Base-by-base conservation (phyloP, 768 basidiomycete species). In the Clitopilus hobsonii region DNA sequence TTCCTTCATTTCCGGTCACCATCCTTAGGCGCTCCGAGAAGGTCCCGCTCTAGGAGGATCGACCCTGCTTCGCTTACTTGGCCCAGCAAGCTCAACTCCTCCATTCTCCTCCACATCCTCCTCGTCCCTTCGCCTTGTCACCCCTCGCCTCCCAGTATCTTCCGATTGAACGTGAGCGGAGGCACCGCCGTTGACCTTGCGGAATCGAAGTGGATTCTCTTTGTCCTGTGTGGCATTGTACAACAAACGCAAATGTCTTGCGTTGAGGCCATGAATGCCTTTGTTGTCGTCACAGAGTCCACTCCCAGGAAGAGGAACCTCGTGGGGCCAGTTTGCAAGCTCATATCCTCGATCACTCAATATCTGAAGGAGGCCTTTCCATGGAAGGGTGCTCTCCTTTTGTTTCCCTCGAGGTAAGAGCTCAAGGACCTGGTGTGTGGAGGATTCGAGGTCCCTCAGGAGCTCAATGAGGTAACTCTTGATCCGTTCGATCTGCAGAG, bases 201-300 rank as follows among this genome's bases (percentile, higher is more conserved):
- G 32, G 32, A 36, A 36, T 36, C 32, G 32, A 36, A 36, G 32
- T 36, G 32, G 32, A 3, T 11, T 11, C 10, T 36, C 32, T 3
- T 36, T 11, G 32, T 11, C 2, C 10, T 36, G 32, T 11, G 32
- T 36, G n/a, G 32, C 32, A 36, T 36, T n/a, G 32, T 36, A 36
- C 32, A 36, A 36, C 13, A 36, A n/a, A n/a, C 32, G 32, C 13
- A 36, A n/a, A 36, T 36, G 32, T 11, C 10, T 36, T 11, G 32
- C 32, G 51, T 36, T 22, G 13, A 52, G 51, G 16, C 51, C 51
- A n/a, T 52, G 22, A 4, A 52, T 11, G 5, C 51, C 51, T 20
- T 52, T 52, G 51, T 52, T 52, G n/a, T 52, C 51, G n/a, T 52
- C 51, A 11, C 51, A 52, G 1, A 25, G 36, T 5, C 23, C n/a